Conservation (phyloP, 345 rosid genomes). For the Clarkia xantiana region DNA sequence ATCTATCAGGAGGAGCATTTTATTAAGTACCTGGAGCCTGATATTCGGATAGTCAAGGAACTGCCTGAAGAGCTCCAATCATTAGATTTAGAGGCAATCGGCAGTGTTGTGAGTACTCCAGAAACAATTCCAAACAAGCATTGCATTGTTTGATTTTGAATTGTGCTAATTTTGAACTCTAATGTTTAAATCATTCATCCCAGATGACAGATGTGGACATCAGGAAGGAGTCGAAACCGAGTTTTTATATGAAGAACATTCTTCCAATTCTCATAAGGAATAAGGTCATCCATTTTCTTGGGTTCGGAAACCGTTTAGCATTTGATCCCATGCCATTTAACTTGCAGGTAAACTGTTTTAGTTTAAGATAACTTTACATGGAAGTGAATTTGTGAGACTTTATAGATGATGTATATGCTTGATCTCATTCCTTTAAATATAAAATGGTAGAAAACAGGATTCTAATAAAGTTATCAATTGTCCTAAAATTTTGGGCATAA, state of each 20-base stretch:
- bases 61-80: slow-evolving; percentile 71
- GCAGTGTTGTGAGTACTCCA: slow-evolving; percentile 64
- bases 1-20: slow-evolving; percentile 90
- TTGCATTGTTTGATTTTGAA: too few relatives aligned
- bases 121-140: not conserved
- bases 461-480: too few relatives aligned
- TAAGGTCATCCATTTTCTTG: slow-evolving; percentile 68
- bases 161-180: not conserved
- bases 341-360: slow-evolving; percentile 59
- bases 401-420: not conserved
- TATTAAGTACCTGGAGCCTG: slow-evolving; percentile 60
- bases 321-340: slow-evolving; percentile 82
- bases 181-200: not conserved
- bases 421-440: not conserved
- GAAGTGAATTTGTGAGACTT: not conserved
- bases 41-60: slow-evolving; percentile 68
- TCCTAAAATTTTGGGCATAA: too few relatives aligned
- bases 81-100: slow-evolving; percentile 74
- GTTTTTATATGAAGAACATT: slow-evolving; percentile 69
- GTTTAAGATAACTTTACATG: not conserved
- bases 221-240: slow-evolving; percentile 70
- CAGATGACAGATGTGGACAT: slow-evolving; percentile 73
- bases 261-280: slow-evolving; percentile 67
- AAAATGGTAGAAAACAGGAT: too few relatives aligned
- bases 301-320: slow-evolving; percentile 93